Evolutionary conservation across 75 land plant species (phyloP).

Genomic region (Picea glauca): DNA sequence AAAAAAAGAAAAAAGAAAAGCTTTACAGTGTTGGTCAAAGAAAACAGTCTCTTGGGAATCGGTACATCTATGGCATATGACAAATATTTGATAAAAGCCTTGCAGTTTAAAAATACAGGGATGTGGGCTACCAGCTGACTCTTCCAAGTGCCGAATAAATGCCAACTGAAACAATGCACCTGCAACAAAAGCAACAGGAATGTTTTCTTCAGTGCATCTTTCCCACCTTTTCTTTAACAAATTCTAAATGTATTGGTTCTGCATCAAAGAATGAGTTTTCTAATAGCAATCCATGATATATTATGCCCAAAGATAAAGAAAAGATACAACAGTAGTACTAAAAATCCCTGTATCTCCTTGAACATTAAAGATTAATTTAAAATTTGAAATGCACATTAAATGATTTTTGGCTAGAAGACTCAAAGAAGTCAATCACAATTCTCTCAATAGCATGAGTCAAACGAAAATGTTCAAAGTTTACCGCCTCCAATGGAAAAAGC

Average conservation of each 20-base stretch:
- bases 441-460: no score
- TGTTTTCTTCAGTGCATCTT: neutral
- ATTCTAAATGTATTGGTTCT: neutral
- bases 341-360: neutral
- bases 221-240: neutral
- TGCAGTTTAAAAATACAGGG: neutral
- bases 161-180: constrained; percentile 23
- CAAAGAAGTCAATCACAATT: no score
- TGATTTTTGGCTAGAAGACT: no score
- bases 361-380: neutral
- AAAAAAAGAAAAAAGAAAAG: no score
- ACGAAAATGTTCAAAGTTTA: no score
- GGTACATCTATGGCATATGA: neutral
- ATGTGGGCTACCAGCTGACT: constrained; percentile 10
- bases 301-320: no score
- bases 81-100: neutral
- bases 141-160: constrained; percentile 22
- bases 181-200: constrained; percentile 6
- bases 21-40: no score
- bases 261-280: neutral
- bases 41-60: neutral
- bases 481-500: no score
- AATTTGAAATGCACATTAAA: neutral
- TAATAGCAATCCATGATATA: neutral
- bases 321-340: neutral